These are phyloP conservation scores for Microdochium bolleyi DNA, from an alignment of 2,329 filamentous ascomycete genomes.

Conservation along the genomic window DNA sequence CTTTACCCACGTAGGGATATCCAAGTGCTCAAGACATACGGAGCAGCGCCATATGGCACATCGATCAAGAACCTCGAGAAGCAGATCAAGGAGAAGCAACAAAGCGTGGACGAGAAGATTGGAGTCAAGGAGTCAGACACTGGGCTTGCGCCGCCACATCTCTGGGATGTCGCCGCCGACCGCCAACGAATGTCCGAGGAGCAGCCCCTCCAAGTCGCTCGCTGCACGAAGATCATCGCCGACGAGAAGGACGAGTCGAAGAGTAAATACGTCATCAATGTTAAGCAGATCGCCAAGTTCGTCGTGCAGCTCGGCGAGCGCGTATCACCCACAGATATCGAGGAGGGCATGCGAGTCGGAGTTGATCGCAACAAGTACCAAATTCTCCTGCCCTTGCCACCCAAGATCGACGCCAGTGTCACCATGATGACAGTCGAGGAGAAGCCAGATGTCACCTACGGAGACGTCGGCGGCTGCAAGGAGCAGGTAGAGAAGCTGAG, in stretches of 20 bases:
- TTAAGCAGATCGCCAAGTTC: constrained; percentile 99
- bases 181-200: constrained; percentile 98
- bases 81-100: constrained; percentile 98
- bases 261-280: constrained; percentile 99
- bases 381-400: constrained; percentile 89
- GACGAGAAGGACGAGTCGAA: constrained; percentile 95
- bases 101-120: constrained; percentile 98
- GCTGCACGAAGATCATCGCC: constrained; percentile 98
- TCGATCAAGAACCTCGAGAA: constrained; percentile 96
- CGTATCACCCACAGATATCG: constrained; percentile 96
- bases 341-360: constrained; percentile 97
- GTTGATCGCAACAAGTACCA: constrained; percentile 99
- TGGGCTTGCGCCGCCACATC: constrained; percentile 91
- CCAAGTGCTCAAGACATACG: constrained; percentile 98
- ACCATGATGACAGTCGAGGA: constrained; percentile 99
- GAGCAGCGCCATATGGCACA: constrained; percentile 88
- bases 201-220: constrained; percentile 91
- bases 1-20: constrained; percentile 64
- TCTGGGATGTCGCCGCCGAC: constrained; percentile 97
- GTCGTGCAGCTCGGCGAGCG: constrained; percentile 96
- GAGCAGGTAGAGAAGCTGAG: constrained; percentile 98
- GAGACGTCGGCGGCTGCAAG: constrained; percentile 97
- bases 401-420: constrained; percentile 97
- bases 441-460: constrained; percentile 98
- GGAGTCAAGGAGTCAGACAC: constrained; percentile 97